Evolutionary conservation across 1,284 basidiomycete species (phyloP).

Genomic region (Ustilago loliicola): DNA sequence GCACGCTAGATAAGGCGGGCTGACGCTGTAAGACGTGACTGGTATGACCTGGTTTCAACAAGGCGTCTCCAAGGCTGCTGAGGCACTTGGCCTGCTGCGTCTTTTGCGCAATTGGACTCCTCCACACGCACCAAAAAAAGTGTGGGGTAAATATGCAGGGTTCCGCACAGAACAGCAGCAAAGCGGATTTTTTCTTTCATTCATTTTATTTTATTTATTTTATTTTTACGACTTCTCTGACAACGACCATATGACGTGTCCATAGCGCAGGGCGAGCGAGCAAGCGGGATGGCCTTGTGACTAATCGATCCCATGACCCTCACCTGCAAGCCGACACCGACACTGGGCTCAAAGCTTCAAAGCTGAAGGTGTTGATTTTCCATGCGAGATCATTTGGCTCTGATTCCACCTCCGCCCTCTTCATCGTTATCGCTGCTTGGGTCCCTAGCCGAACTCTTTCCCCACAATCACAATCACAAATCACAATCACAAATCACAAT

Average conservation of each 20-base stretch:
- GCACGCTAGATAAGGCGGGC: slow-evolving; percentile 40
- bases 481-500: neutral
- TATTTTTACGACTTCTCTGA: neutral
- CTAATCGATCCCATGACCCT: slow-evolving; percentile 26
- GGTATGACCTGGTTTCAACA: neutral
- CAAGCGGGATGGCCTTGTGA: slow-evolving; percentile 19
- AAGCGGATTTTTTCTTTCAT: slow-evolving; percentile 3
- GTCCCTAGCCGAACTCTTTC: slow-evolving; percentile 4
- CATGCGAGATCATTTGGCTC: slow-evolving; percentile 21
- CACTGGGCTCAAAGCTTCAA: neutral
- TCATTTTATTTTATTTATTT: slow-evolving; percentile 9
- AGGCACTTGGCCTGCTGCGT: slow-evolving; percentile 19
- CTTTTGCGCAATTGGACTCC: slow-evolving; percentile 1
- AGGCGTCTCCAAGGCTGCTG: neutral
- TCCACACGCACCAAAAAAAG: slow-evolving; percentile 24
- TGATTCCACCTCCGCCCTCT: slow-evolving; percentile 1
- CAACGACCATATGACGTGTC: slow-evolving; percentile 20
- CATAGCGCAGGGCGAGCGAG: neutral
- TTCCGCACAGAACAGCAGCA: slow-evolving; percentile 18
- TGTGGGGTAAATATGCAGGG: slow-evolving; percentile 49
- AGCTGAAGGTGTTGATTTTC: slow-evolving; percentile 7
- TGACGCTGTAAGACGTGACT: slow-evolving; percentile 11
- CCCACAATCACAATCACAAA: neutral
- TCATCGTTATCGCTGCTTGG: slow-evolving; percentile 1
- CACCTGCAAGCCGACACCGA: neutral